Evolutionary conservation across 768 basidiomycete species (phyloP), one percentile per base, ranked within the genome.

Genomic region (Leccinum incarnatum): DNA sequence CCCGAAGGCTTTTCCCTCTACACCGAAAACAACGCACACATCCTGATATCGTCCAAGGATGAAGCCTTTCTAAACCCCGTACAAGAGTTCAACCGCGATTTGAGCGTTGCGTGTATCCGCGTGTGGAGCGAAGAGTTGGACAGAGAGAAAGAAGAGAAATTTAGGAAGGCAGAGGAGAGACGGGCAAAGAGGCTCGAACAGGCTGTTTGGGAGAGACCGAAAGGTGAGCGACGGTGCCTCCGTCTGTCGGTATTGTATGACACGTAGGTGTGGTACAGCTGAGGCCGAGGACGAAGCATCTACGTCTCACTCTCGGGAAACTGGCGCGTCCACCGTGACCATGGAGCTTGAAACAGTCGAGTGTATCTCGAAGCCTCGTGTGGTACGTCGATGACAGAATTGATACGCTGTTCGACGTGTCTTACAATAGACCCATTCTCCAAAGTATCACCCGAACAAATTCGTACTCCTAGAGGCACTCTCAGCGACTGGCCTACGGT

Each of bases 81-180:
- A 12, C 97, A 99, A 70, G 93, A 99, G 73, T 99, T 97, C 79
- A 99, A 99, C 75, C 82, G 97, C 40, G 97, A 99, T 75, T 73
- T 93, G 49, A 94, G 91, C 62, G 87, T 98, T 46, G 93, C 94
- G 21, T 90, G 89, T 63, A 98, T 99, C 57, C 80, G 86, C 30
- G 84, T 87, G 4, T 99, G 94, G 94, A 88, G 90, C 59, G 89
- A 95, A 67, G 78, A 86, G 56, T 54, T 83, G 42, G 82, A 89
- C 68, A 79, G 75, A 68, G 75, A 76, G 55, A 93, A 89, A 75
- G 79, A 84, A 69, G 77, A 72, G 59, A 82, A 76, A 64, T 92
- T 88, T 85, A 77, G 71, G 63, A 74, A 75, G 65, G 70, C 76
- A 27, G 80, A 79, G 67, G 81, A 82, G 72, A 79, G 76, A 69